Conservation (phyloP, 805 yeast species). For the Spathaspora passalidarum region DNA sequence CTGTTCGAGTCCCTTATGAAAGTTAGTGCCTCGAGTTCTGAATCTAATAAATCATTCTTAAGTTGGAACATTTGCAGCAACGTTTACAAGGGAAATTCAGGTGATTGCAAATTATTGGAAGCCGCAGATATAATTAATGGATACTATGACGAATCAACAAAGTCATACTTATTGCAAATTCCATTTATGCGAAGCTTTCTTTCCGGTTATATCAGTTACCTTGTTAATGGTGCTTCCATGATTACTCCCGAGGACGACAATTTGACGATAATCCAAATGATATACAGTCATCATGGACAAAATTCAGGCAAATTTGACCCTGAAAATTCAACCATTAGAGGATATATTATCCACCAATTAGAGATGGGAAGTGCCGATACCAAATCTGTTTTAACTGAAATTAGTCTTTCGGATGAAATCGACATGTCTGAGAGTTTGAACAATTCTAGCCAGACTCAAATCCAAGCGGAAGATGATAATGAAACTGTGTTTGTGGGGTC, state of each 20-base stretch:
- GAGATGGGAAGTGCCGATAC: slow-evolving; percentile 7
- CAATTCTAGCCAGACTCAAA: neutral
- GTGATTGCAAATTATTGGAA: slow-evolving; percentile 7
- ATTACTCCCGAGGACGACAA: slow-evolving; percentile 12
- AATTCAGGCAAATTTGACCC: slow-evolving; percentile 7
- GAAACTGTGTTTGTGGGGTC: slow-evolving; percentile 41
- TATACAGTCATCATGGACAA: slow-evolving; percentile 21
- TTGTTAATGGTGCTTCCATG: slow-evolving; percentile 26
- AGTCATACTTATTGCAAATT: slow-evolving; percentile 23
- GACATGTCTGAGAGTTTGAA: neutral
- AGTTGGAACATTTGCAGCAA: slow-evolving; percentile 27
- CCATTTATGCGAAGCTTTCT: slow-evolving; percentile 40
- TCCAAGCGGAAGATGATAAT: slow-evolving; percentile 25
- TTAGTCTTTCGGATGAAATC: neutral
- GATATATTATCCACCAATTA: slow-evolving; percentile 26
- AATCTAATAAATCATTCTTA: slow-evolving; percentile 11
- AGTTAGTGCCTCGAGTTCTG: slow-evolving; percentile 12
- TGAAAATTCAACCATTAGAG: slow-evolving; percentile 13
- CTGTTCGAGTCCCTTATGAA: slow-evolving; percentile 22
- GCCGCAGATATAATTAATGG: slow-evolving; percentile 30
- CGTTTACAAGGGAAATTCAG: slow-evolving; percentile 6
- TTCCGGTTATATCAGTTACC: slow-evolving; percentile 35
- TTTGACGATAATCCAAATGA: slow-evolving; percentile 28
- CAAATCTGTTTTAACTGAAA: slow-evolving; percentile 2
- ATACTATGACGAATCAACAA: slow-evolving; percentile 14